Conservation (phyloP, 2,329 filamentous ascomycete genomes). For the Diatrype stigma region DNA sequence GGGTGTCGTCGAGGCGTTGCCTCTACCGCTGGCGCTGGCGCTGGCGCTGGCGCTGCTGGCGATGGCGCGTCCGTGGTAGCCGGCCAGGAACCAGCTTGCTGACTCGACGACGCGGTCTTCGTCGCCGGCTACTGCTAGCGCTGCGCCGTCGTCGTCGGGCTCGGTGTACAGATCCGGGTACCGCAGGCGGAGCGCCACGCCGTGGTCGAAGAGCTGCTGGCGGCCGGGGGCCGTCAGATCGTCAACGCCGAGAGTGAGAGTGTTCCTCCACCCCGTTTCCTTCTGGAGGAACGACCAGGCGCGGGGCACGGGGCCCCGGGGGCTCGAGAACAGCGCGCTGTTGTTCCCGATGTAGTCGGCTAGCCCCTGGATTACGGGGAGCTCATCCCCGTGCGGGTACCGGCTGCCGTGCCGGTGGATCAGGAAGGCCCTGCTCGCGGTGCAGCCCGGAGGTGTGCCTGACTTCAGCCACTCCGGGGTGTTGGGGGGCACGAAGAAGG, state of each 20-base stretch:
- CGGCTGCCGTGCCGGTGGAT: constrained; percentile 19
- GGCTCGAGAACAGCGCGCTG: constrained; percentile 12
- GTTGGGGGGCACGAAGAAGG: constrained; percentile 17
- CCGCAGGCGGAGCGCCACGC: constrained; percentile 11
- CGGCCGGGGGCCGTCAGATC: constrained; percentile 15
- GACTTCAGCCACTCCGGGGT: constrained; percentile 11
- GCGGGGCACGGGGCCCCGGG: constrained; percentile 7
- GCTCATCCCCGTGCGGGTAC: constrained; percentile 14
- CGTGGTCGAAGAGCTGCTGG: constrained; percentile 19
- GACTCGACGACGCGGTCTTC: constrained; percentile 18
- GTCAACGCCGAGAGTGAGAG: constrained; percentile 13
- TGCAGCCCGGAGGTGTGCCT: constrained; percentile 18
- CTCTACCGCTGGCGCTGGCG: not conserved
- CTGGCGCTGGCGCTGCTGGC: constrained; percentile 12
- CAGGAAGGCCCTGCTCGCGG: constrained; percentile 14
- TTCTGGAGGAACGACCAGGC: constrained; percentile 13
- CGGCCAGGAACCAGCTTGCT: constrained; percentile 18
- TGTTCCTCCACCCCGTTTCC: constrained; percentile 13
- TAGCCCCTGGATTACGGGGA: constrained; percentile 12
- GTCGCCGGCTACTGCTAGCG: constrained; percentile 12
- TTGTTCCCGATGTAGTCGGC: constrained; percentile 16
- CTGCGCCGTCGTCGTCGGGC: constrained; percentile 1
- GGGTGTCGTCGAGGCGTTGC: too few species aligned
- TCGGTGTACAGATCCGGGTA: constrained; percentile 15
- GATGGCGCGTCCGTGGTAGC: constrained; percentile 14